Base-by-base conservation (phyloP, 768 basidiomycete species). In the Tylopilus subfusipes region DNA sequence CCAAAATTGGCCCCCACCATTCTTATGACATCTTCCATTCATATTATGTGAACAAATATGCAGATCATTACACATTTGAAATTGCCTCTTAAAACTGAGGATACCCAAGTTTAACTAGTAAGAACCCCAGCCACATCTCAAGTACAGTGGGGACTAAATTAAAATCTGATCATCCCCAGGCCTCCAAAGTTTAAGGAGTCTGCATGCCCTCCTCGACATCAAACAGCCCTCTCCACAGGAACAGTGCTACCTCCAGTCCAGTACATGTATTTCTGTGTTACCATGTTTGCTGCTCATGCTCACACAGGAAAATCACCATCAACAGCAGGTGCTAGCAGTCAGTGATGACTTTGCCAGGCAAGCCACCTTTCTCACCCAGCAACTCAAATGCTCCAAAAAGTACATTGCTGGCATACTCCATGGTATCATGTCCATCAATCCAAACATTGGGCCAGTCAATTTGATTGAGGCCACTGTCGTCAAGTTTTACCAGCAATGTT, bases 381-480 rank as follows among this genome's bases (percentile, higher is more conserved):
- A 90, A 50, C 84, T 97, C 50, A 78, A 82, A 62, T 84, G 84
- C 59, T 95, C 93, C 14, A 93, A 96, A 73, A 82, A 85, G 61
- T 84, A 89, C 69, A 73, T 85, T 47, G 89, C 92, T 5, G 76
- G 76, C 21, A 79, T 92, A 18, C 75, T 92, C 43, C 82, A 88
- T 54, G 72, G 79, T 21, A 76, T 87, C 39, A 84, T 85, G 72
- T 62, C 78, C 1, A 72, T 78, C 55, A 83, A 85, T 62, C 85
- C 89, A 0, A 90, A 90, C 58, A 72, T 86, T 16, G 74, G 70
- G 3, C 73, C 81, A 5, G 76, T 82, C 2, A 76, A 74, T 51
- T 81, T 75, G 48, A 74, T 91, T 29, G 91, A 93, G 65, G 70
- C 78, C 1, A 78, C 88, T n/a, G 68, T 93, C 14, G 75, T 83